Evolutionary conservation across 2,329 filamentous ascomycete species (phyloP).

Genomic region (Volutella citrinella): DNA sequence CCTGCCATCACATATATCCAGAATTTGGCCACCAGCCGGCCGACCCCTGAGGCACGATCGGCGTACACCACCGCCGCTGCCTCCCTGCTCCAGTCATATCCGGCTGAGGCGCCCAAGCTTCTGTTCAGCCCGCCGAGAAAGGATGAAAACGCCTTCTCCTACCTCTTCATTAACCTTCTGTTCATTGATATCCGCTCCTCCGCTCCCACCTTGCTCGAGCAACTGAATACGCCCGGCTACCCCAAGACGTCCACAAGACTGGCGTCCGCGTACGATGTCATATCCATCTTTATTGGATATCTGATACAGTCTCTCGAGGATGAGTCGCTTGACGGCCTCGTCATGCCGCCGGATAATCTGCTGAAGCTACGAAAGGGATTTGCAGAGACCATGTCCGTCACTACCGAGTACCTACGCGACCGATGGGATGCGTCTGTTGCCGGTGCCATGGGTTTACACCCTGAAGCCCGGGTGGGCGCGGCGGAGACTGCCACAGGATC

Average conservation of each 20-base stretch:
- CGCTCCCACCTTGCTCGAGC: conserved; percentile 56
- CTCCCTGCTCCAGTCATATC: conserved; percentile 55
- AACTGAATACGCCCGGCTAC: conserved; percentile 56
- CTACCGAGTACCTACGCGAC: conserved; percentile 65
- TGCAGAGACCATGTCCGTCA: conserved; percentile 60
- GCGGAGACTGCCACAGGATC: conserved; percentile 44
- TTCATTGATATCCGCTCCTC: conserved; percentile 65
- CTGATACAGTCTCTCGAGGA: conserved; percentile 55
- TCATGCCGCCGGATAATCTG: conserved; percentile 56
- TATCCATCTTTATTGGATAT: conserved; percentile 58
- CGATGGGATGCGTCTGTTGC: conserved; percentile 67
- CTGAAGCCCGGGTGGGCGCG: conserved; percentile 46
- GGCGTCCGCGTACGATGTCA: conserved; percentile 59
- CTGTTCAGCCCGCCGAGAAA: conserved; percentile 49
- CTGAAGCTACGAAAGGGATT: conserved; percentile 59
- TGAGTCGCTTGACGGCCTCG: conserved; percentile 35
- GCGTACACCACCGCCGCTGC: conserved; percentile 60
- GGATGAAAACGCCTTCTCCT: conserved; percentile 54
- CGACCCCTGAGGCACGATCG: conserved; percentile 51
- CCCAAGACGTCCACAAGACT: conserved; percentile 49
- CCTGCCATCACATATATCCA: conserved; percentile 46
- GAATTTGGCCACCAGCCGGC: conserved; percentile 51
- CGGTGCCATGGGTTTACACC: conserved; percentile 59
- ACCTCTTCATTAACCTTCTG: conserved; percentile 61
- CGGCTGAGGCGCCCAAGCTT: conserved; percentile 39